Conservation (phyloP, 305 asterid species). For the Solanum hybrid region DNA sequence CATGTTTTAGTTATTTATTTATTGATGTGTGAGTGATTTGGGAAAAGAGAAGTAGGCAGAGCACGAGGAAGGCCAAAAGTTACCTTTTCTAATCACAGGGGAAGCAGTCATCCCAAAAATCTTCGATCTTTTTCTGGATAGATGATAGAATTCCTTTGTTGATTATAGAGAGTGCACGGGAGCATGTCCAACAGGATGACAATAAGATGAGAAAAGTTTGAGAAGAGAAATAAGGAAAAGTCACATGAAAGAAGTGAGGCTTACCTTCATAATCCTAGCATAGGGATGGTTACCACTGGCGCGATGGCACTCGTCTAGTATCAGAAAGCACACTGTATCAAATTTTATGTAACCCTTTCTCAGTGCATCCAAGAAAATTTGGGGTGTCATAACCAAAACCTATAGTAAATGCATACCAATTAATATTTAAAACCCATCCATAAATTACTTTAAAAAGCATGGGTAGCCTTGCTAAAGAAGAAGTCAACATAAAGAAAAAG, state of each 20-base stretch:
- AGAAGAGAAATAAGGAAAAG: not conserved
- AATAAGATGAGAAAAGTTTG: not conserved
- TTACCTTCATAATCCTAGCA: constrained; percentile 68
- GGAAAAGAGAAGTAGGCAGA: not conserved
- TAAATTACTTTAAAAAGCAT: not conserved
- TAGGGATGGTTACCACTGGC: constrained; percentile 88
- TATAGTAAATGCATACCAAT: constrained; percentile 4
- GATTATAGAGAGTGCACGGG: constrained; percentile 13
- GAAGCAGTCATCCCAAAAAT: constrained; percentile 79
- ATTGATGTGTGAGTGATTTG: not conserved
- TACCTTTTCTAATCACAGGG: constrained; percentile 53
- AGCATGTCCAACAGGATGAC: constrained; percentile 3
- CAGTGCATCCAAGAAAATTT: constrained; percentile 63
- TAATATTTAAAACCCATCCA: not conserved
- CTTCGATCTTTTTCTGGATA: constrained; percentile 38
- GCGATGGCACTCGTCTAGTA: constrained; percentile 76
- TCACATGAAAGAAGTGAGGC: not conserved
- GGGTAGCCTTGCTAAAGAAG: not conserved
- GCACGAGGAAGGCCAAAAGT: not conserved
- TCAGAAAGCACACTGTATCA: constrained; percentile 38
- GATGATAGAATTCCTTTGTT: constrained; percentile 70
- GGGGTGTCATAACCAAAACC: constrained; percentile 96
- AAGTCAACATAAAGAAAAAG: not conserved
- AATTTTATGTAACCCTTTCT: constrained; percentile 51
- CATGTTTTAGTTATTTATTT: not conserved